Conservation (phyloP, 2,329 filamentous ascomycete species). For the Pseudogymnoascus sp. region DNA sequence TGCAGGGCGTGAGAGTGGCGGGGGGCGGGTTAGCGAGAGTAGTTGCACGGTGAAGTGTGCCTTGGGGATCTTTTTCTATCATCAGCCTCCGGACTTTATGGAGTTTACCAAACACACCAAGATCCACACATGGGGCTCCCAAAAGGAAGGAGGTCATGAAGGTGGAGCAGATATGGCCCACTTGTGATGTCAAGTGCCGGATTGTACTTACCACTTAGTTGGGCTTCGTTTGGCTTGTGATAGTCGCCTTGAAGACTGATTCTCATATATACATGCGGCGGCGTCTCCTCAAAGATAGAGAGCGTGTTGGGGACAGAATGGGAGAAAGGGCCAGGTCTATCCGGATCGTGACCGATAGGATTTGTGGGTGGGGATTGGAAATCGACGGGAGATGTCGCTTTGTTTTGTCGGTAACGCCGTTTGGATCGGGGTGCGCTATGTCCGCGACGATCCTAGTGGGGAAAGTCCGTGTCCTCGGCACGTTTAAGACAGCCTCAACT, state of each 20-base stretch:
- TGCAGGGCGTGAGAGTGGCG: not conserved
- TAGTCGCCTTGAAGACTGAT: not conserved
- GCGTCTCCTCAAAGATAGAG: not conserved
- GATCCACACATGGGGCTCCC: not conserved
- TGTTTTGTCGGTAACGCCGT: slow-evolving; percentile 5
- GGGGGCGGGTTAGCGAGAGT: not conserved
- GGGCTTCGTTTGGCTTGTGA: not conserved
- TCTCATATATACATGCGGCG: not conserved
- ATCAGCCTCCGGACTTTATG: slow-evolving; percentile 2
- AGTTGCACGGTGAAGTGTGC: not conserved
- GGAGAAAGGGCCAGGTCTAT: not conserved
- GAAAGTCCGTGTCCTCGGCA: slow-evolving; percentile 3
- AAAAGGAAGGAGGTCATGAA: not conserved
- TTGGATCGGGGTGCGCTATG: slow-evolving; percentile 3
- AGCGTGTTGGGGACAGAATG: not conserved
- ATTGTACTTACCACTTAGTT: not conserved
- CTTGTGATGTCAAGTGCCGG: slow-evolving; percentile 5
- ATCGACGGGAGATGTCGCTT: slow-evolving; percentile 4
- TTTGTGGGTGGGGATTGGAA: slow-evolving; percentile 3
- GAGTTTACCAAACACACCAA: not conserved
- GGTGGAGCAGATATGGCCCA: slow-evolving; percentile 6
- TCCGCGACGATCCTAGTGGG: slow-evolving; percentile 9
- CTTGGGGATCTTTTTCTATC: not conserved
- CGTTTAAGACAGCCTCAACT: slow-evolving; percentile 6
- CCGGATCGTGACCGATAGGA: not conserved